These are phyloP conservation scores for Pelagomonas calceolata DNA, from an alignment of 108 stramenopile species.

Conservation along the genomic window DNA sequence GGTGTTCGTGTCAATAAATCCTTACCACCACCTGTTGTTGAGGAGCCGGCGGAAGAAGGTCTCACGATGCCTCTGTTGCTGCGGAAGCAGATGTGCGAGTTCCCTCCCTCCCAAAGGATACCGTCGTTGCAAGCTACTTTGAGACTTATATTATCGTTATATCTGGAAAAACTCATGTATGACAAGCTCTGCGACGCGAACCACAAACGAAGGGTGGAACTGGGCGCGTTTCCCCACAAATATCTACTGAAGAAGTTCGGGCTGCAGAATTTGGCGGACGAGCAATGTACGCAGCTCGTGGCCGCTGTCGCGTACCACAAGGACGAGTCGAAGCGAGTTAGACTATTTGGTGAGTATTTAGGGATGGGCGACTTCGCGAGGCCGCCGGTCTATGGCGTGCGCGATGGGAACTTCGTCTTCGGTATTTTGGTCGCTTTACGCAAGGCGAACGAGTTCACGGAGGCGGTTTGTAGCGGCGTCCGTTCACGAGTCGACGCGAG, in stretches of 20 bases:
- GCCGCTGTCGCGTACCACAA: neutral
- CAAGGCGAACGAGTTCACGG: neutral
- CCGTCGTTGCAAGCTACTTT: neutral
- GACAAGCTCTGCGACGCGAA: neutral
- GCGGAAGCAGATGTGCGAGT: neutral
- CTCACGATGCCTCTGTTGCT: neutral
- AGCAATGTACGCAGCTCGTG: neutral
- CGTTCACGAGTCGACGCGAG: too few species aligned
- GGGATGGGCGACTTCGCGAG: neutral
- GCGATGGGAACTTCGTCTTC: neutral
- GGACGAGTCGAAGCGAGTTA: neutral
- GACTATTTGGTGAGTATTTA: neutral
- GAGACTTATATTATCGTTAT: neutral
- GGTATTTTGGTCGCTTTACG: neutral
- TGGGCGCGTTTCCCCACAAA: neutral
- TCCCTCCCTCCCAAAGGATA: neutral
- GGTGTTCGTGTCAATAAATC: neutral
- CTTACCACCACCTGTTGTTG: neutral
- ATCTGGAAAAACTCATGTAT: neutral
- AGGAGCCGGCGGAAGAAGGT: neutral
- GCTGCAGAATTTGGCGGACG: neutral
- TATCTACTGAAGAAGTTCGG: neutral
- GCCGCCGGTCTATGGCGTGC: neutral
- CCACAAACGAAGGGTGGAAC: neutral
- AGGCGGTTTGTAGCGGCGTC: too few species aligned